These are phyloP conservation scores for Chlorencoelia australis DNA, from an alignment of 2,329 filamentous ascomycete genomes.

Conservation along the genomic window DNA sequence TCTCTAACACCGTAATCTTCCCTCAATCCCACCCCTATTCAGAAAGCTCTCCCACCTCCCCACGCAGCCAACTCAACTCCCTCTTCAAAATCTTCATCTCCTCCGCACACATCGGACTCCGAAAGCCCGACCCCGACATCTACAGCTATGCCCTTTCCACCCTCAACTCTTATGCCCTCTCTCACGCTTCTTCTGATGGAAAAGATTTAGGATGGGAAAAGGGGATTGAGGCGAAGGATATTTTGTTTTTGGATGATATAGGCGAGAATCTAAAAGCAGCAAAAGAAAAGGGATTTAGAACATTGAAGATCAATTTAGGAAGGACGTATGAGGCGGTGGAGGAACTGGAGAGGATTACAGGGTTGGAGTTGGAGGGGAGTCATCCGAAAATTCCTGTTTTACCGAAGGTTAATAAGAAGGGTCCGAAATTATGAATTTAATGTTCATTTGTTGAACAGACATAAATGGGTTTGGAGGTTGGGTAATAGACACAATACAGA, in stretches of 20 bases:
- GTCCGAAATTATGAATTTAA: too few relatives aligned
- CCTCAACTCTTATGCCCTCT: neutral
- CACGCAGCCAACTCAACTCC: constrained; percentile 46
- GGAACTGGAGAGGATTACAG: constrained; percentile 67
- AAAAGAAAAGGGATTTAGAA: constrained; percentile 63
- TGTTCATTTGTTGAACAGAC: too few relatives aligned
- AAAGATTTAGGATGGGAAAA: constrained; percentile 35
- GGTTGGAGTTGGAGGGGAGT: constrained; percentile 42
- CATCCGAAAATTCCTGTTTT: constrained; percentile 20
- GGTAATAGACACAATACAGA: too few relatives aligned
- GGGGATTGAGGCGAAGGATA: constrained; percentile 51
- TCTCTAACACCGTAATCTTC: constrained; percentile 87
- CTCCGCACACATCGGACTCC: constrained; percentile 73
- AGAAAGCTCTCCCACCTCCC: constrained; percentile 31
- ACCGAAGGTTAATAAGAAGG: constrained; percentile 8
- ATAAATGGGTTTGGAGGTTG: too few relatives aligned
- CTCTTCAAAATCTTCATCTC: constrained; percentile 83
- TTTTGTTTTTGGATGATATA: constrained; percentile 82
- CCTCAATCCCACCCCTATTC: constrained; percentile 61
- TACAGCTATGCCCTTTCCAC: constrained; percentile 53
- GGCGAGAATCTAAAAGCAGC: constrained; percentile 84
- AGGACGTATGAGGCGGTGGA: constrained; percentile 71
- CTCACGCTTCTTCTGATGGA: constrained; percentile 24
- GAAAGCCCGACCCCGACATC: constrained; percentile 78
- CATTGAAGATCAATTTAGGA: constrained; percentile 76